phyloP scores from a whole-genome alignment of 2,329 filamentous ascomycete genomes.

The Coccinonectria pachysandricola region DNA sequence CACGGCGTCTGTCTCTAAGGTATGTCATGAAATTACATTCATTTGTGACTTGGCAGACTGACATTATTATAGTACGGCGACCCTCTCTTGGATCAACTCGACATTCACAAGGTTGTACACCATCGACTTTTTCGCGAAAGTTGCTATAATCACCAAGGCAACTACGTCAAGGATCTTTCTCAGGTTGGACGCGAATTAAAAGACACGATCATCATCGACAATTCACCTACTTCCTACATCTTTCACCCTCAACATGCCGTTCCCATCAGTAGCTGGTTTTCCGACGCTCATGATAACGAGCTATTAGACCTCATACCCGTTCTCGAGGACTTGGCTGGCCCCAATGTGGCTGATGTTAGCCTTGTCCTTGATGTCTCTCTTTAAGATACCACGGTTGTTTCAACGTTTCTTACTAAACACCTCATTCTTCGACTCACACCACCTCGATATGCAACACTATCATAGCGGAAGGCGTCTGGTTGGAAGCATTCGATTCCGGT shows the following conservation, averaged over 20 bases:
- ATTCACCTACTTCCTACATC: conserved; percentile 97
- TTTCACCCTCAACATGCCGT: conserved; percentile 99
- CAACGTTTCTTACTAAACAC: conserved; percentile 21
- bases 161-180: conserved; percentile 98
- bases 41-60: conserved; percentile 7
- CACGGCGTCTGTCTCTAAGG: conserved; percentile 96
- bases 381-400: conserved; percentile 33
- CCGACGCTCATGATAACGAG: conserved; percentile 98
- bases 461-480: conserved; percentile 49
- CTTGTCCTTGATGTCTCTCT: conserved; percentile 88
- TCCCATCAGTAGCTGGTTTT: conserved; percentile 99
- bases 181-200: conserved; percentile 92
- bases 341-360: conserved; percentile 90
- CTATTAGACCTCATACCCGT: conserved; percentile 94
- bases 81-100: conserved; percentile 87
- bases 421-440: conserved; percentile 20
- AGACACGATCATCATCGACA: conserved; percentile 99
- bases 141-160: conserved; percentile 98
- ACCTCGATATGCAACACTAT: conserved; percentile 27
- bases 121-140: conserved; percentile 95
- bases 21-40: conserved; percentile 27
- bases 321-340: conserved; percentile 85
- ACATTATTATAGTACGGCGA: conserved; percentile 67
- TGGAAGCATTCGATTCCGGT: conserved; percentile 36
- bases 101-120: conserved; percentile 94